Percentiles rank a stretch among this genome's conserved stretches.
Evolutionary conservation across 129 eudicot genomes (phyloP).

Genomic region (Centrapalus pauciflorus): DNA sequence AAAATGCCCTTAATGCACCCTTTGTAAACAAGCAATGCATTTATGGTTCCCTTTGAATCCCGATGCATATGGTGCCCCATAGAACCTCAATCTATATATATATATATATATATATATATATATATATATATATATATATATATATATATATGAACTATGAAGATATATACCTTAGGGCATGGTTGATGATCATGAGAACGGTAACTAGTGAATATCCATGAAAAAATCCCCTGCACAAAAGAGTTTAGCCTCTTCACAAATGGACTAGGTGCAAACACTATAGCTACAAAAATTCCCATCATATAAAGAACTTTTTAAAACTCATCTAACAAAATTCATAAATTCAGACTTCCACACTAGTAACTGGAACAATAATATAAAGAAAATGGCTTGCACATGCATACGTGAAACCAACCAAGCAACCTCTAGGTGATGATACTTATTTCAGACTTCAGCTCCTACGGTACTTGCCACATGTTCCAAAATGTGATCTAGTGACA

Average conservation of each 20-base stretch:
- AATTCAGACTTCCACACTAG: background rate
- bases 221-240: slow-evolving; percentile 82
- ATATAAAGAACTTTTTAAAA: background rate
- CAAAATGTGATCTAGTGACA: background rate
- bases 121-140: background rate
- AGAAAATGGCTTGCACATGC: background rate
- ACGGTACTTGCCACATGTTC: background rate
- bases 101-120: background rate
- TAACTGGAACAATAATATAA: background rate
- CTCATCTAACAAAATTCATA: background rate
- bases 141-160: background rate
- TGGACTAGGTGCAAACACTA: background rate
- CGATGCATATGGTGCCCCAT: no score
- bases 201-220: slow-evolving; percentile 91
- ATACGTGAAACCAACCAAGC: background rate
- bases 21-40: no score
- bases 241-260: background rate
- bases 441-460: background rate
- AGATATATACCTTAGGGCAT: slow-evolving; percentile 71
- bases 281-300: background rate
- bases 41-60: no score
- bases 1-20: no score
- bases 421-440: background rate
- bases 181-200: slow-evolving; percentile 93
- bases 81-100: background rate